A percentile compares a stretch with the other conserved stretches of the same genome.
These are phyloP conservation scores for Cytospora chrysosperma DNA, from an alignment of 2,329 filamentous ascomycete genomes.

Conservation along the genomic window DNA sequence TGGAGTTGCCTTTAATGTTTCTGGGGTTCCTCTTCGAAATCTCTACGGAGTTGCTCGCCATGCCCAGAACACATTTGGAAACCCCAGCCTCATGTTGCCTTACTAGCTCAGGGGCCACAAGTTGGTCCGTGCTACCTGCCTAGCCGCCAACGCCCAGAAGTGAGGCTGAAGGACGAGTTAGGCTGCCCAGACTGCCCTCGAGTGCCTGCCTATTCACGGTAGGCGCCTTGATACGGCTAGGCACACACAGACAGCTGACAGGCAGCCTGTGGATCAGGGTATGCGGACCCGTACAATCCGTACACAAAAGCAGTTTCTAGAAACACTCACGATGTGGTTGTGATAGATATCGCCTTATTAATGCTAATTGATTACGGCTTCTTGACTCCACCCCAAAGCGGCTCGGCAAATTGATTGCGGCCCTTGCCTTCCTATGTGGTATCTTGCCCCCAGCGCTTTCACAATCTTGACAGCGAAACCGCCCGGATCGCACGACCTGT, in stretches of 20 bases:
- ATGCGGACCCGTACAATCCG: no score
- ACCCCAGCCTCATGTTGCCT: slow-evolving; percentile 9
- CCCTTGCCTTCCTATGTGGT: background rate
- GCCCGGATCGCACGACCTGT: no score
- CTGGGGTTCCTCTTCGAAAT: background rate
- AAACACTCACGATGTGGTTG: background rate
- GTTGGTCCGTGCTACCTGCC: slow-evolving; percentile 14
- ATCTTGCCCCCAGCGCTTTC: background rate
- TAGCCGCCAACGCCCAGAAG: slow-evolving; percentile 11
- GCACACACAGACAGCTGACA: no score
- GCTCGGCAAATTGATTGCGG: no score
- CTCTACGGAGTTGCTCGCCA: background rate
- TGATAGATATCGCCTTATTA: background rate
- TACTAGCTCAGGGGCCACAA: slow-evolving; percentile 1
- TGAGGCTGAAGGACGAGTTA: slow-evolving; percentile 10
- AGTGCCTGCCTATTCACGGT: background rate
- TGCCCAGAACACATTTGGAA: slow-evolving; percentile 2
- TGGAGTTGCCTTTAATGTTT: background rate
- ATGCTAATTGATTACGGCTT: background rate
- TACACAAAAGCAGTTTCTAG: background rate
- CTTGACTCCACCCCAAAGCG: background rate
- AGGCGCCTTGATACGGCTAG: background rate
- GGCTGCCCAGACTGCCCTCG: slow-evolving; percentile 1
- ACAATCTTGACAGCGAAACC: background rate
- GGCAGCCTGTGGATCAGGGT: background rate